Conservation (phyloP, 345 rosid genomes). For the Linum lewisii region DNA sequence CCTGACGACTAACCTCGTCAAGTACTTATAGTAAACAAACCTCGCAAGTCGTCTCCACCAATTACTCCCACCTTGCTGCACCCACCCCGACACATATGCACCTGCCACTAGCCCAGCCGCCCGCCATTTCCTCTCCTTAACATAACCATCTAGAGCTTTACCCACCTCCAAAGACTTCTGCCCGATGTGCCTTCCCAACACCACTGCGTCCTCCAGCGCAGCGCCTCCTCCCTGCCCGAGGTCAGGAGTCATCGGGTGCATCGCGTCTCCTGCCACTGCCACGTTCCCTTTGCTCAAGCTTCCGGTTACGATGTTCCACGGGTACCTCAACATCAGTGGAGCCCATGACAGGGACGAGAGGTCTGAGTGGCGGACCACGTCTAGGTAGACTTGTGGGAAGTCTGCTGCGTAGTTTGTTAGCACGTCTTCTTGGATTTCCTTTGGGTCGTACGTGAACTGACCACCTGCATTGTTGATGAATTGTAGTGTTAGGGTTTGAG, state of each 20-base stretch:
- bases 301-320: conserved; percentile 30
- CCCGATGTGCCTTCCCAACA: conserved; percentile 29
- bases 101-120: conserved; percentile 13
- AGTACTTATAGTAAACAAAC: conserved; percentile 16
- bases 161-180: conserved; percentile 7
- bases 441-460: conserved; percentile 11
- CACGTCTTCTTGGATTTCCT: conserved; percentile 18
- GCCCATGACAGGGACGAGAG: conserved; percentile 26
- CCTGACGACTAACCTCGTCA: neutral
- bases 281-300: conserved; percentile 27
- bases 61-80: conserved; percentile 21
- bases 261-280: conserved; percentile 43
- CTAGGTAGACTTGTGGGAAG: conserved; percentile 18
- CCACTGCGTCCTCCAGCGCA: conserved; percentile 36
- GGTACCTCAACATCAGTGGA: conserved; percentile 23
- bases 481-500: no score
- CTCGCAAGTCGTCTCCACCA: conserved; percentile 30
- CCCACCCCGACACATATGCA: conserved; percentile 31
- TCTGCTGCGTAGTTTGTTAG: conserved; percentile 13
- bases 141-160: conserved; percentile 17
- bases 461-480: no score
- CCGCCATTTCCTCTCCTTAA: conserved; percentile 30
- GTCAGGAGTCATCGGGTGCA: conserved; percentile 49
- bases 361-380: conserved; percentile 18
- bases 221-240: conserved; percentile 38